Percentiles rank a stretch among this genome's conserved stretches.
Conservation (phyloP, 176 grass and related monocot species). For the Hyparrhenia diplandra region DNA sequence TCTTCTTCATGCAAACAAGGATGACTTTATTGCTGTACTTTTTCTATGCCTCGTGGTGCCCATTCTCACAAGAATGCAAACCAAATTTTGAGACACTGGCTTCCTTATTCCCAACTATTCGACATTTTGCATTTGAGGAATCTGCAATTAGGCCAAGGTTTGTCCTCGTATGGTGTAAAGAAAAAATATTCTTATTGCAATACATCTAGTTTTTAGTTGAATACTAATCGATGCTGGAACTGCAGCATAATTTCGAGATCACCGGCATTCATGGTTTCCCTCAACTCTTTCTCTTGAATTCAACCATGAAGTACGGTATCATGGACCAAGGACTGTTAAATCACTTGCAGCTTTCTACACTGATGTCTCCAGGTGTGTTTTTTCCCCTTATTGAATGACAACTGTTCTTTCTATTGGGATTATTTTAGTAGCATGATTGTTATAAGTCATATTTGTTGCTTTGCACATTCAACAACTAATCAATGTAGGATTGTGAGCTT, state of each 20-base stretch:
- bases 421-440: constrained; percentile 3
- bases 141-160: constrained; percentile 95
- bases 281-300: constrained; percentile 89
- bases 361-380: constrained; percentile 65
- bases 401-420: not conserved
- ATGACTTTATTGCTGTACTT: constrained; percentile 78
- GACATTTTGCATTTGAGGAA: constrained; percentile 90
- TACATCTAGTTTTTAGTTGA: constrained; percentile 14
- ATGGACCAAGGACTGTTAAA: constrained; percentile 68
- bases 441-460: not conserved
- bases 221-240: constrained; percentile 20
- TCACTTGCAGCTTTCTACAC: constrained; percentile 75
- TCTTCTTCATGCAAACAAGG: constrained; percentile 68
- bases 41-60: constrained; percentile 99
- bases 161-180: not conserved
- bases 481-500: not conserved
- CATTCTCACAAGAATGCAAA: constrained; percentile 87
- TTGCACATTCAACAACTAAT: not conserved
- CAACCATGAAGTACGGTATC: constrained; percentile 84
- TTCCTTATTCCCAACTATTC: constrained; percentile 68
- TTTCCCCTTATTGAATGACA: not conserved
- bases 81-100: constrained; percentile 64
- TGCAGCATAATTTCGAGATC: constrained; percentile 92
- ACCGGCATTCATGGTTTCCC: constrained; percentile 95
- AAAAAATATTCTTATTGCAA: not conserved